phyloP scores from a whole-genome alignment of 176 grass and related monocot genomes.

The Metroxylon sagu region DNA sequence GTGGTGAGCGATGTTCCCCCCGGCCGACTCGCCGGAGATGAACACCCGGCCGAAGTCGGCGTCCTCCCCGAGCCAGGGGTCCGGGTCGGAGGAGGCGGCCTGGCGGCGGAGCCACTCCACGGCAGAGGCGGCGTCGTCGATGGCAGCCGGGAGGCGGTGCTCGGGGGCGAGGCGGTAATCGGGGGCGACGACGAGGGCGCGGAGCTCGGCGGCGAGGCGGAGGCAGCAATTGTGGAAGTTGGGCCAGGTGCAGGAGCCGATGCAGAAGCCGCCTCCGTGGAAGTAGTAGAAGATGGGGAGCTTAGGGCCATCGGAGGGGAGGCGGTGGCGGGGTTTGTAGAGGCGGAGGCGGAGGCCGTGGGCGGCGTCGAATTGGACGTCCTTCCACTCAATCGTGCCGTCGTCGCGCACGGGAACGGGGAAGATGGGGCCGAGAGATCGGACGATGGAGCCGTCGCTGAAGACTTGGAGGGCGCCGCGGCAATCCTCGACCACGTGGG shows the following conservation, averaged over 20 bases:
- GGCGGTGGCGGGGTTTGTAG: slow-evolving; percentile 1
- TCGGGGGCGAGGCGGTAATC: slow-evolving; percentile 88
- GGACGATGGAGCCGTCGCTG: slow-evolving; percentile 13
- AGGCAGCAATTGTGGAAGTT: slow-evolving; percentile 15
- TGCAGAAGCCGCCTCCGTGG: slow-evolving; percentile 20
- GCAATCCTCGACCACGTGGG: slow-evolving; percentile 15
- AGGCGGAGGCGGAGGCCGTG: slow-evolving; percentile 14
- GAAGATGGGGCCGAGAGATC: not conserved
- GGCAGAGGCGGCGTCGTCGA: slow-evolving; percentile 35
- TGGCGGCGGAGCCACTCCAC: slow-evolving; percentile 40
- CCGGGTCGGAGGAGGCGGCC: not conserved
- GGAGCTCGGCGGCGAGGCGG: slow-evolving; percentile 15
- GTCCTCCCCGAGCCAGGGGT: slow-evolving; percentile 45
- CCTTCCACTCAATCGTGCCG: slow-evolving; percentile 13
- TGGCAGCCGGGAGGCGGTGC: slow-evolving; percentile 54
- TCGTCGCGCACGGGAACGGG: slow-evolving; percentile 4
- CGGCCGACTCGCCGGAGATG: slow-evolving; percentile 77
- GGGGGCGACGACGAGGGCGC: slow-evolving; percentile 50
- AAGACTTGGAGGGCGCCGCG: slow-evolving; percentile 1
- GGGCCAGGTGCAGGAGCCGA: slow-evolving; percentile 19
- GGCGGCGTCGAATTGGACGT: slow-evolving; percentile 6
- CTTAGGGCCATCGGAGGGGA: not conserved
- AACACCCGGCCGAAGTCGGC: slow-evolving; percentile 48
- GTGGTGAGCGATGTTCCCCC: slow-evolving; percentile 69
- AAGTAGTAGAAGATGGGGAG: slow-evolving; percentile 12